Evolutionary conservation across 164 flowering plant species (phyloP), one percentile per base, ranked within the genome.

Genomic region (Vitis amurensis): DNA sequence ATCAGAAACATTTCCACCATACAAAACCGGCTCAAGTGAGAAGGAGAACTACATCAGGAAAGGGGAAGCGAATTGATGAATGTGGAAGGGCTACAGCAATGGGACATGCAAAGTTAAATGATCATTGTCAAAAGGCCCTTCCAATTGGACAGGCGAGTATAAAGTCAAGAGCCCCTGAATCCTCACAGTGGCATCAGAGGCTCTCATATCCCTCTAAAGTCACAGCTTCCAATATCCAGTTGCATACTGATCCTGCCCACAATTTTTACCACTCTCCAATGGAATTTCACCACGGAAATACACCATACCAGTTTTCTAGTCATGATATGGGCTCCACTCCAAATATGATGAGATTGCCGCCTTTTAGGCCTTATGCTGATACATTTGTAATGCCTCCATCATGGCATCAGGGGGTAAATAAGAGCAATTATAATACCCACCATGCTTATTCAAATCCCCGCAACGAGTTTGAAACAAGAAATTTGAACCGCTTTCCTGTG

Each of bases 291-390:
- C 48, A 44, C 3, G 14, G 50, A 50, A 19, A 44, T 13, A 17
- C n/a, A 7, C 29, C 67, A 48, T 47, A 31, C 12, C 8, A 23
- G 4, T 19, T 14, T 6, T n/a, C 44, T 70, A 56, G 14, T 52
- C 14, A 67, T 59, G 71, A 69, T 48, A 14, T 37, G 55, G 71
- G 65, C 44, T 69, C 77, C 14, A 64, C 66, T 61, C 64, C 80
- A 75, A 69, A 61, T 66, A 51, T 48, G 23, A 64, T 47, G 30
- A 60, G 71, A 61, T 11, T 47, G n/a, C 57, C 48, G 1, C 66
- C n/a, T 19, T 49, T 51, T n/a, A 62, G 58, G 60, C 68, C 68
- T 52, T 56, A 55, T 17, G 47, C 67, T 3, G 50, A 61, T 19
- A 9, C 29, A 44, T 57, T n/a, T 3, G 19, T 49, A 51, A 19